Evolutionary conservation across 805 yeast genomes (phyloP), one percentile per base, ranked within the genome.

Genomic region (Nakazawaea peltata): DNA sequence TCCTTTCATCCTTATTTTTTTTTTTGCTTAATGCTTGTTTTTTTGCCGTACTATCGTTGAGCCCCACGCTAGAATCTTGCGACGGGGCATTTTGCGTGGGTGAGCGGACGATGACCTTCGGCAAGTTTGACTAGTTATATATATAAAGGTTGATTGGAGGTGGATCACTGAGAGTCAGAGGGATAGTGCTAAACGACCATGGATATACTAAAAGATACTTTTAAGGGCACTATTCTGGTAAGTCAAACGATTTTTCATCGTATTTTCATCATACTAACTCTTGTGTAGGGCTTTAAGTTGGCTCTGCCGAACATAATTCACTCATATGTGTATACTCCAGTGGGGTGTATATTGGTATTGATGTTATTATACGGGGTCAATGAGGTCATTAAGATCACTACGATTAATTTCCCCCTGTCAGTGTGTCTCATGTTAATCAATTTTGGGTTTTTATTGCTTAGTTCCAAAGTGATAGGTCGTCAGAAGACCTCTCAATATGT

Each of bases 391-490:
- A 48, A 57, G 17, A 46, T 61, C 31, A 65, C 70, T 5, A 59
- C 67, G 4, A 66, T 80, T 41, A 57, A 63, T 30, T 77, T 81
- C 50, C 90, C 90, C 0, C 69, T 81, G 5, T 77, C 85, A 3
- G 88, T 81, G 21, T 63, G 81, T 33, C 72, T 82, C 29, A 77
- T 81, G 86, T 58, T 81, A 46, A 47, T 78, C 21, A 61, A 75
- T 35, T 74, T 77, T 49, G 51, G 67, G 3, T 44, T 64, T 3
- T 51, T 81, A 12, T 53, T 72, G 27, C 32, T 56, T 1, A 47
- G 60, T 22, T 66, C 71, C 9, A 35, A 34, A 37, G 17, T 60
- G 1, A 44, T 63, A 12, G 72, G 72, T 5, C 56, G 63, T 23
- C 42, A 44, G 19, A 43, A 44, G 19, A 42, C 37, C n/a, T 56